phyloP scores from a whole-genome alignment of 345 rosid genomes.

The Ailanthus altissimus region DNA sequence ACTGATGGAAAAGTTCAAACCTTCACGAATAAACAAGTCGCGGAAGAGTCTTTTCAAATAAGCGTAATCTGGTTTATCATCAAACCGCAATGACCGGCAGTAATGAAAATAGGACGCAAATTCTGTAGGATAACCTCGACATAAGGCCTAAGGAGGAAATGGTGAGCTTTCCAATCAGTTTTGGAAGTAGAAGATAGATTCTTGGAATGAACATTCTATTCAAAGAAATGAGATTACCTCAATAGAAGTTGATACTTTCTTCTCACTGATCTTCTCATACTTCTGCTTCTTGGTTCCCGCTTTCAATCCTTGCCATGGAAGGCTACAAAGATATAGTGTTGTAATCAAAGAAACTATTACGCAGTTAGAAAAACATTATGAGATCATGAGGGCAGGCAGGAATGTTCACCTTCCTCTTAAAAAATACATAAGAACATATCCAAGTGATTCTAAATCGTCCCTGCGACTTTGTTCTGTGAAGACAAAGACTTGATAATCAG shows the following conservation, averaged over 20 bases:
- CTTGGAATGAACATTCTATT: constrained; percentile 11
- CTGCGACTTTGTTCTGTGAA: constrained; percentile 89
- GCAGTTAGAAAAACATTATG: background rate
- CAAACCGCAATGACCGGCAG: constrained; percentile 85
- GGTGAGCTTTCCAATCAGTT: constrained; percentile 24
- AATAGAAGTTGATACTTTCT: constrained; percentile 81
- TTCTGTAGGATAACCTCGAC: constrained; percentile 90
- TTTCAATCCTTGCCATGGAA: constrained; percentile 96
- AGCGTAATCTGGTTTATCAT: constrained; percentile 89
- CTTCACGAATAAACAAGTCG: constrained; percentile 91
- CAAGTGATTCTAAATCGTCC: constrained; percentile 96
- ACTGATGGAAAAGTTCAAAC: constrained; percentile 39
- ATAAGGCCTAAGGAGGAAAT: constrained; percentile 52
- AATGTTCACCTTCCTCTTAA: constrained; percentile 73
- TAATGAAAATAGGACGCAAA: constrained; percentile 89
- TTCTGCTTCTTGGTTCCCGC: constrained; percentile 94
- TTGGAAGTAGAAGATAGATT: background rate
- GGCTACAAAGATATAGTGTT: constrained; percentile 45
- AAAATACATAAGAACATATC: constrained; percentile 90
- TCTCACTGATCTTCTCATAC: constrained; percentile 90
- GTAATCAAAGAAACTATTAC: constrained; percentile 21
- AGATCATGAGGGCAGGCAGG: constrained; percentile 16
- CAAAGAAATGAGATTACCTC: constrained; percentile 51
- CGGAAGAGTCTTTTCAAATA: constrained; percentile 88
- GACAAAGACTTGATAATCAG: background rate